Base-by-base conservation (phyloP, 1,284 basidiomycete genomes). In the Ustilago trichophora region DNA sequence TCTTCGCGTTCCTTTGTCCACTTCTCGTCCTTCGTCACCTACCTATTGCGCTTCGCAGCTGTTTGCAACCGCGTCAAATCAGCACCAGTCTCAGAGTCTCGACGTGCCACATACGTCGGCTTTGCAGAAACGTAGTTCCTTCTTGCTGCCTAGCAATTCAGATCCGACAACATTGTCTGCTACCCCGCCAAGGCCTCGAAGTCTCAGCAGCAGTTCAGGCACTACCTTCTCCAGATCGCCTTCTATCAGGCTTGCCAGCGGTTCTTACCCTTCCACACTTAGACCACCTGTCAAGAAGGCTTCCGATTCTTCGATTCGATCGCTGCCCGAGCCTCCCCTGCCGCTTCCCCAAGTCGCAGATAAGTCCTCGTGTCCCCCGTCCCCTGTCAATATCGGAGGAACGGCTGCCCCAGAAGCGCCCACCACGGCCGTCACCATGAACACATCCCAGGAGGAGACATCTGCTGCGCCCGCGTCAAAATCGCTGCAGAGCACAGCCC, bases 221-320 rank as follows among this genome's bases (percentile, higher is more conserved):
- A 22, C 44, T 9, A 33, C 46, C 12, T 38, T 62, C 29, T 52
- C 65, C n/a, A 38, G 65, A 11, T 68, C 60, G 4, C 69, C 59
- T 27, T 58, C 66, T 7, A 64, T 69, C 12, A 38, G 66, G 19
- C 56, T 69, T 4, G 66, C 66, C 3, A 69, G 66, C 21, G 59
- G 59, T 2, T 55, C 51, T 4, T 69, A 69, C 36, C 66, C 66
- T 25, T 69, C 66, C 7, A 69, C 66, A 3, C 52, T 69, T 3
- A 42, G 47, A 27, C 65, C 65, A 3, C 58, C 65, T 4, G 34
- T 26, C 9, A 56, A 49, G 16, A 68, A 62, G 42, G 25, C 46
- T 6, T 68, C 65, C 11, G 42, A 40, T 13, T 57, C 58, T 27
- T 68, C 65, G 3, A 55, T 68, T 19, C 45, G 54, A 3, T 62